Base-by-base conservation (phyloP, 495 filamentous ascomycete species). In the Neurospora sp. region DNA sequence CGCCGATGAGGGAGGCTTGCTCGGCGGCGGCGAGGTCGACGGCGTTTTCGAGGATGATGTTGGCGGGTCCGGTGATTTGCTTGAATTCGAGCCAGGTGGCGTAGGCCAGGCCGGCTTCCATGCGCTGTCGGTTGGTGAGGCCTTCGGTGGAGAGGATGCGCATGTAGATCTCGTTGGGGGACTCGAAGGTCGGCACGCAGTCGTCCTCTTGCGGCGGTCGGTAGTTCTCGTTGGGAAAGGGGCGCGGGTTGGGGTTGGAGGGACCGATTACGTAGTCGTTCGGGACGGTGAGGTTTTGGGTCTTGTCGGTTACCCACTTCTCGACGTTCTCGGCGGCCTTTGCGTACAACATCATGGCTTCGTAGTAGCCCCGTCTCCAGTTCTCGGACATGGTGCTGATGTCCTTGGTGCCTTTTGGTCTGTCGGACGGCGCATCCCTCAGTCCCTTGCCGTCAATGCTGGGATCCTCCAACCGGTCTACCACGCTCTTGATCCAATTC, bases 51-150 rank as follows among this genome's bases (percentile, higher is more conserved):
- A 72, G 76, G 61, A 79, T 39, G 45, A 78, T 77, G 72, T 73
- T 72, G 10, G 78, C 79, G 1, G 80, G 78, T 16, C 75, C 78
- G 16, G 71, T 68, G 10, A 90, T 78, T 3, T 87, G 85, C 81
- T 94, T 94, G 81, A 87, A 96, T 69, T 92, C 90, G 6, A 97
- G 85, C 89, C 90, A 97, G 72, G 91, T 91, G 7, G 89, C 94
- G 79, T 94, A 94, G 0, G 90, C 91, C 20, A 97, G 81, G 10
- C 91, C 91, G 31, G 94, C 93, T 59, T 93, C 90, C 40, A 97
- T 79, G 73, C 88, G 89, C 81, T 97, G 92, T 70, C 87, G 83
- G 22, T 86, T 85, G 8, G 87, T 90, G 77, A 97, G 93, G 20
- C 94, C 94, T 37, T 86, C 85, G 0, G 91, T 93, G 1, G 88